Evolutionary conservation across 2,329 filamentous ascomycete genomes (phyloP).

Genomic region (Hyphodiscus sp.): DNA sequence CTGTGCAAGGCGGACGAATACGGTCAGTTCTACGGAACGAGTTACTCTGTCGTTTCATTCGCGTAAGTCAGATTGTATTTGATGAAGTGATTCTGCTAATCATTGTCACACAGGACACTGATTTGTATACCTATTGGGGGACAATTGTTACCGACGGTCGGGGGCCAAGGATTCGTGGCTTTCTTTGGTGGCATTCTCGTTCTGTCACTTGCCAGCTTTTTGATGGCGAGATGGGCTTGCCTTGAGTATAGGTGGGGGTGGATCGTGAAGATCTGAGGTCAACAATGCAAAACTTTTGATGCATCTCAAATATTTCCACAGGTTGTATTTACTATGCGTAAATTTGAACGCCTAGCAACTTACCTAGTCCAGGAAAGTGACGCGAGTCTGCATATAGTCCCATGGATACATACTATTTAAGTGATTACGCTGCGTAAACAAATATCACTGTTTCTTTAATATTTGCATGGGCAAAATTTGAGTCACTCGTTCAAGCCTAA

Average conservation of each 20-base stretch:
- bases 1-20: slow-evolving; percentile 27
- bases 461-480: too few species aligned
- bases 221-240: slow-evolving; percentile 27
- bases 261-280: slow-evolving; percentile 19
- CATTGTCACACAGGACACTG: slow-evolving; percentile 15
- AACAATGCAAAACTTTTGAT: too few species aligned
- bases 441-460: too few species aligned
- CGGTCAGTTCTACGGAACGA: slow-evolving; percentile 26
- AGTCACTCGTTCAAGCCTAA: too few species aligned
- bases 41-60: slow-evolving; percentile 25
- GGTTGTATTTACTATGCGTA: too few species aligned
- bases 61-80: slow-evolving; percentile 20
- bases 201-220: slow-evolving; percentile 18
- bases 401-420: too few species aligned
- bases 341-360: too few species aligned
- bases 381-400: too few species aligned
- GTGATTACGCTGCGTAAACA: too few species aligned
- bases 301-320: too few species aligned
- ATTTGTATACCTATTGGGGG: slow-evolving; percentile 26
- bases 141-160: slow-evolving; percentile 19
- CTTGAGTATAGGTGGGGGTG: slow-evolving; percentile 26
- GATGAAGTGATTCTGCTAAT: neutral
- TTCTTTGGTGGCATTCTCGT: slow-evolving; percentile 25
- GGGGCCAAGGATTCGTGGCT: slow-evolving; percentile 19
- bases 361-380: too few species aligned